phyloP scores from a whole-genome alignment of 352 stramenopile species.

The Thalassiosira exigua region DNA sequence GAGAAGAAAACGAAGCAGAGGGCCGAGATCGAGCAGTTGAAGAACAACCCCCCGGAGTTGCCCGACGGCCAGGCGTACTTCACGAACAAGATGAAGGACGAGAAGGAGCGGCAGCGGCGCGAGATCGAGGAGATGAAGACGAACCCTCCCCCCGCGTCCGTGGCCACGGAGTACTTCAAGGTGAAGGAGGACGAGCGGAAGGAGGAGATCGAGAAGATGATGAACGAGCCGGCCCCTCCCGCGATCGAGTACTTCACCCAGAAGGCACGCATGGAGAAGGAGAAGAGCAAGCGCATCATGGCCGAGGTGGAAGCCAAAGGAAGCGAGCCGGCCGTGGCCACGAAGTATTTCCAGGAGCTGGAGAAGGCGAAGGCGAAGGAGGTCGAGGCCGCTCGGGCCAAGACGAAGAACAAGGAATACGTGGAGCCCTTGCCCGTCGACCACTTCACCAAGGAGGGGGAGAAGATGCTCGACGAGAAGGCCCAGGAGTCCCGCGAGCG shows the following conservation, averaged over 20 bases:
- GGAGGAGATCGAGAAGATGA: not conserved
- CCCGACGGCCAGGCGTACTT: conserved; percentile 10
- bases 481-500: not conserved
- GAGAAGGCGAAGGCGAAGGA: not conserved
- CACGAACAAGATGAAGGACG: too few relatives aligned
- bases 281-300: too few relatives aligned
- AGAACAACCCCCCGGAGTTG: not conserved
- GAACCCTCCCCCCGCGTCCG: not conserved
- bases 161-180: not conserved
- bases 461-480: not conserved
- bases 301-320: too few relatives aligned
- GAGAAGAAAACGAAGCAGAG: not conserved
- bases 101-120: not conserved
- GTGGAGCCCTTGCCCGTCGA: not conserved
- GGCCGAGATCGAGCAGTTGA: not conserved
- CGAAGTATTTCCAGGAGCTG: too few relatives aligned
- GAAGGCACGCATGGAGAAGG: not conserved
- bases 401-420: not conserved
- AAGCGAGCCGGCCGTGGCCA: too few relatives aligned
- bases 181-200: not conserved
- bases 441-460: not conserved
- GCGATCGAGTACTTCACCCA: not conserved
- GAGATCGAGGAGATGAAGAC: not conserved
- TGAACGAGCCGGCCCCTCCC: not conserved
- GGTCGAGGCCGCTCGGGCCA: not conserved